Percentiles rank a stretch among this genome's conserved stretches.
Conservation (phyloP, 202 grass and related monocot genomes). For the Panicum hallii region DNA sequence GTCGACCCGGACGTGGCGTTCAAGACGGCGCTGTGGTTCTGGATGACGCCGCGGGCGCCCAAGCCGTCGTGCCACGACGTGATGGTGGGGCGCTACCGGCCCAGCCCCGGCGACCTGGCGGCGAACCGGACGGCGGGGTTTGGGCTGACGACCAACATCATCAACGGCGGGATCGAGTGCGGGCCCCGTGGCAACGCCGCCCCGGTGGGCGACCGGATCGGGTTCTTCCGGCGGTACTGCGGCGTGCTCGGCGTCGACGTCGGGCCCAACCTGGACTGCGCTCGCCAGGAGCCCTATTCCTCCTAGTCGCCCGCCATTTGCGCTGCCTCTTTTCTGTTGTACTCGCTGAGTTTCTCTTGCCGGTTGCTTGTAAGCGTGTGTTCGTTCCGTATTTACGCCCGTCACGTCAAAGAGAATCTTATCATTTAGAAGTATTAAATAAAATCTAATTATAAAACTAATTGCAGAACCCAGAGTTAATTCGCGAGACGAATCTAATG, state of each 20-base stretch:
- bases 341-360: not conserved
- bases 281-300: conserved; percentile 48
- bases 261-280: conserved; percentile 59
- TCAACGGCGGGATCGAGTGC: conserved; percentile 89
- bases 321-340: no score
- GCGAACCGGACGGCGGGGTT: conserved; percentile 61
- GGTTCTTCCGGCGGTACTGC: conserved; percentile 61
- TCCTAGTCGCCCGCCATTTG: not conserved
- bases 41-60: conserved; percentile 63
- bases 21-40: conserved; percentile 81
- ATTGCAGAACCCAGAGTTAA: no score
- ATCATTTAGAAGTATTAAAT: no score
- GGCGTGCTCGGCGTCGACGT: conserved; percentile 37
- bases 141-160: conserved; percentile 86
- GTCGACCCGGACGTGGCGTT: conserved; percentile 56
- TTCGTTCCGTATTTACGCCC: no score
- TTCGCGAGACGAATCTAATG: no score
- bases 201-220: conserved; percentile 57
- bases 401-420: no score
- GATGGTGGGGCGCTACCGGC: conserved; percentile 64
- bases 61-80: conserved; percentile 91
- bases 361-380: not conserved
- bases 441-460: no score
- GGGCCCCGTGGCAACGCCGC: not conserved
- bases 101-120: conserved; percentile 18